A percentile compares a stretch with the other conserved stretches of the same genome.
phyloP scores from a whole-genome alignment of 345 rosid genomes.

The Raphanus sativus region DNA sequence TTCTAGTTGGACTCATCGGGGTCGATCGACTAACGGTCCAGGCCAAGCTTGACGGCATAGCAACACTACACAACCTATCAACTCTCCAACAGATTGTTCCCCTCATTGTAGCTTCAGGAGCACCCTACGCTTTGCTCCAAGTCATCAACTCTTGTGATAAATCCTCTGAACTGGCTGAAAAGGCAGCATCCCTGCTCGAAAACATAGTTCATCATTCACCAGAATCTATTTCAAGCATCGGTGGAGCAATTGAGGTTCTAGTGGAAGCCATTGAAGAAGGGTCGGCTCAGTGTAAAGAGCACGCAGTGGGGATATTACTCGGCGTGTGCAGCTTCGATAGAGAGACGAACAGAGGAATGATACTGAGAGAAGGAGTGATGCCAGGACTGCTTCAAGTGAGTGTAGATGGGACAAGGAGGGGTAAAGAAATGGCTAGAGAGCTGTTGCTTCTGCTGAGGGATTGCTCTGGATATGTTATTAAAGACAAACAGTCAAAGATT shows the following conservation, averaged over 20 bases:
- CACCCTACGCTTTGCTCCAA: conserved; percentile 52
- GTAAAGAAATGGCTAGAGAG: conserved; percentile 59
- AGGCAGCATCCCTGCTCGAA: conserved; percentile 67
- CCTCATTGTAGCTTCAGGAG: conserved; percentile 53
- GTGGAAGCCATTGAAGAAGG: conserved; percentile 87
- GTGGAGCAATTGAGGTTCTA: conserved; percentile 52
- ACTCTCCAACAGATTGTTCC: conserved; percentile 58
- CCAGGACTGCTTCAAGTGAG: conserved; percentile 81
- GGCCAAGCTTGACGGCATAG: conserved; percentile 57
- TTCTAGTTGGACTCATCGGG: conserved; percentile 43
- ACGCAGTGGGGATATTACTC: conserved; percentile 67
- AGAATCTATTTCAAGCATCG: conserved; percentile 39
- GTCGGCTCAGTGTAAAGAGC: conserved; percentile 59
- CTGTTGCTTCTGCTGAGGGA: conserved; percentile 67
- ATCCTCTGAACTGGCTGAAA: conserved; percentile 52
- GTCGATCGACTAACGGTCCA: conserved; percentile 34
- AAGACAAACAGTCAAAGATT: conserved; percentile 44
- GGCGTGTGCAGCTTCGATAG: conserved; percentile 58
- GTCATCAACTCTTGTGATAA: conserved; percentile 45
- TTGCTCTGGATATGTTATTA: conserved; percentile 35
- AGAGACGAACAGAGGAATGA: conserved; percentile 64
- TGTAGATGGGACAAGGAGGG: conserved; percentile 70
- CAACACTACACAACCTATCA: conserved; percentile 78
- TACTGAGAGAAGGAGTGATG: conserved; percentile 75
- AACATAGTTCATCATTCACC: conserved; percentile 41